Evolutionary conservation across 257 asterid species (phyloP), one percentile per base, ranked within the genome.

Genomic region (Fraxinus cuspidata): DNA sequence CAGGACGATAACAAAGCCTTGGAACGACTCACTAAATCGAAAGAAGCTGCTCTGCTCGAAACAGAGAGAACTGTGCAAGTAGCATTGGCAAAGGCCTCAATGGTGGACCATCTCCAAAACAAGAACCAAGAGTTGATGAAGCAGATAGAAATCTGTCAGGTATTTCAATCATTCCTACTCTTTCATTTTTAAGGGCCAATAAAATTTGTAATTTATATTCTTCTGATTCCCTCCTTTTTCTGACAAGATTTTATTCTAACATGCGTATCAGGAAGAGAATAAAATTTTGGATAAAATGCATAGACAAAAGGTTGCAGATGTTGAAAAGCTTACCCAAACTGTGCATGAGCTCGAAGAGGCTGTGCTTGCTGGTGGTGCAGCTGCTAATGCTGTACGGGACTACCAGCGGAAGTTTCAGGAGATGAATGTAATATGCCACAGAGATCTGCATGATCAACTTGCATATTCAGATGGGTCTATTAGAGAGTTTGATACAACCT

Each of bases 301-400:
- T 74, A 85, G 98, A 25, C 99, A 91, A 82, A 95, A 95, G 88
- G 97, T 95, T 83, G 98, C 98, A 5, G 99, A 95, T 87, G 97
- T 95, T 80, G 99, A 91, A 87, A 93, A 91, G 87, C 96, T 95
- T 75, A 91, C 98, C 71, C 99, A 95, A 87, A 91, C 97, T 70
- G 99, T 95, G 49, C 97, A 90, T 78, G 99, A 94, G 87, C 99
- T 95, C 79, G 99, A 95, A 84, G 99, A 95, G 84, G 97, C 98
- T 64, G 99, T 95, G 82, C 94, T 95, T 83, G 94, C 98, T 79
- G 98, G 99, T 51, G 99, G 99, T 77, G 98, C 99, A 34, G 99
- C 99, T 82, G 98, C 99, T 80, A 95, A 95, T 88, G 98, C 99
- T 77, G 98, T 93, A 13, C 90, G 99, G 77, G 98, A 95, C 87